Percentiles rank a stretch among this genome's conserved stretches.
Conservation (phyloP, 805 yeast genomes). For the Pichia occidentalis region DNA sequence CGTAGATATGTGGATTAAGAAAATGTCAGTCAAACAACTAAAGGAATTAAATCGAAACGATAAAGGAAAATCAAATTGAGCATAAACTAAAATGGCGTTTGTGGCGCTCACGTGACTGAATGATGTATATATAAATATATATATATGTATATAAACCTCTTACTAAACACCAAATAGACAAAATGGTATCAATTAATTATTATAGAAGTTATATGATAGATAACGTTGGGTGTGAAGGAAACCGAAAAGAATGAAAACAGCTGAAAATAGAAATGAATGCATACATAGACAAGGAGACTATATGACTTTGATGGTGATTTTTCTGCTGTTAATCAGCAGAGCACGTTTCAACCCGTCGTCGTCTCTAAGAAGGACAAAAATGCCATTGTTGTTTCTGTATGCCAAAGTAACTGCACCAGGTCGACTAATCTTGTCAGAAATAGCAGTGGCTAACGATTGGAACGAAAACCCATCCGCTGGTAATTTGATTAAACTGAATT, state of each 20-base stretch:
- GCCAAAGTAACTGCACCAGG: constrained; percentile 14
- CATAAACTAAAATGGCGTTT: too few species aligned
- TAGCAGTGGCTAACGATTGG: constrained; percentile 4
- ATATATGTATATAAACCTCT: too few species aligned
- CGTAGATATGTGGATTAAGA: too few species aligned
- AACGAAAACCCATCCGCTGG: neutral
- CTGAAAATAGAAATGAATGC: neutral
- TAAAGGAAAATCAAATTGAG: too few species aligned
- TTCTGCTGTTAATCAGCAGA: constrained; percentile 11
- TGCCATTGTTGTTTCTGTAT: constrained; percentile 16
- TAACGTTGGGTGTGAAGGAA: neutral
- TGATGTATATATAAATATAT: too few species aligned
- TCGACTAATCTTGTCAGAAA: constrained; percentile 13
- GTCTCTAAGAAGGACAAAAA: constrained; percentile 17
- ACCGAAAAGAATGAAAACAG: neutral
- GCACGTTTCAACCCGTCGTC: constrained; percentile 15
- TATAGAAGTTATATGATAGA: too few species aligned
- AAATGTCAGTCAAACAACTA: too few species aligned
- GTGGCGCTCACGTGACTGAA: too few species aligned
- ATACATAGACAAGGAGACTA: neutral
- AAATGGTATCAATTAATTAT: too few species aligned
- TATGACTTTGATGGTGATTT: constrained; percentile 14
- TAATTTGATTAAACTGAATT: constrained; percentile 13
- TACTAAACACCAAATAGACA: too few species aligned
- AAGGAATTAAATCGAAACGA: too few species aligned